A percentile compares a stretch with the other conserved stretches of the same genome.
Evolutionary conservation across 805 yeast species (phyloP).

Genomic region (Kazachstania bromeliacearum): DNA sequence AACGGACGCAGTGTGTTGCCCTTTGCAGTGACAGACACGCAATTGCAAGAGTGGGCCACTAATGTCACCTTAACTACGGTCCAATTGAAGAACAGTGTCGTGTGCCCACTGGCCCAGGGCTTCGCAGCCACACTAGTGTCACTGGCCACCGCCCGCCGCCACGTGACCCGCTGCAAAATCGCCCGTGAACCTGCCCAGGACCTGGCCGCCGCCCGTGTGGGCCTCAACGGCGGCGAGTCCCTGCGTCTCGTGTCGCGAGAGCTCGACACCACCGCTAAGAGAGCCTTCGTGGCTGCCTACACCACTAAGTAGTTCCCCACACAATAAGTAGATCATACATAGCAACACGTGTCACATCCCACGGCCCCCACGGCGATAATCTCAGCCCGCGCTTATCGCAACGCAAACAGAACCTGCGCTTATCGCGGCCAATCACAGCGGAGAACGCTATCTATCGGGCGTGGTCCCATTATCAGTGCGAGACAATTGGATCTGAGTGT

Average conservation of each 20-base stretch:
- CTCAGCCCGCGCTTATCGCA: too few relatives aligned
- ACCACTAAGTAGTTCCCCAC: not conserved
- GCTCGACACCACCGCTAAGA: not conserved
- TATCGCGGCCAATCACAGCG: too few relatives aligned
- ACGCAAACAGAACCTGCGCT: too few relatives aligned
- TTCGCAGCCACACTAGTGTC: not conserved
- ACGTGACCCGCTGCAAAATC: not conserved
- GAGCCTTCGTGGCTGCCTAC: not conserved
- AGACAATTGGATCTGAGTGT: too few relatives aligned
- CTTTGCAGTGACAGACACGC: constrained; percentile 30
- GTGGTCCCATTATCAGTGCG: too few relatives aligned
- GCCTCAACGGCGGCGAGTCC: not conserved
- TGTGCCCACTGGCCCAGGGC: not conserved
- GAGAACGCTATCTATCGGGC: too few relatives aligned
- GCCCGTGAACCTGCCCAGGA: not conserved
- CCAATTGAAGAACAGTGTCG: not conserved
- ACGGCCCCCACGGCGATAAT: too few relatives aligned
- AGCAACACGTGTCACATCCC: too few relatives aligned
- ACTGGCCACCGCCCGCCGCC: constrained; percentile 1
- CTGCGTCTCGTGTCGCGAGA: not conserved
- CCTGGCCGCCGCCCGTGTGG: not conserved
- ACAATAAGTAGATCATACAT: too few relatives aligned
- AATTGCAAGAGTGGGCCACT: constrained; percentile 7
- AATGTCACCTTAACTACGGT: not conserved
- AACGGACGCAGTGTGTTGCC: constrained; percentile 73